Conservation (phyloP, 306 rosid species). For the Cucurbita maxima region DNA sequence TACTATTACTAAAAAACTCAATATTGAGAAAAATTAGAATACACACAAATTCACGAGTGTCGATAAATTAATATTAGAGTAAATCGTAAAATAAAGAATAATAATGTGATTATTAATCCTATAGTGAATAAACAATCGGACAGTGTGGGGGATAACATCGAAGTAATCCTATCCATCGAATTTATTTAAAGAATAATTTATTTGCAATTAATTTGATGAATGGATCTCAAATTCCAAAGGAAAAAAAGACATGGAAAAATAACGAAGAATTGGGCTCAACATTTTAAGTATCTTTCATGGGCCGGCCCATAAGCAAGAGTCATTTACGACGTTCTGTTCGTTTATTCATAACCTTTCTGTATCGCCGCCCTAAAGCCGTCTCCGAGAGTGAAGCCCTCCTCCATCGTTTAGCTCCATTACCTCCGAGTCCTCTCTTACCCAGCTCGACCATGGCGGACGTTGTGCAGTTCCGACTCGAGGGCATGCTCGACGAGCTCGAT, state of each 20-base stretch:
- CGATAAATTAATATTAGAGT: no score
- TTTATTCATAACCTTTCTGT: neutral
- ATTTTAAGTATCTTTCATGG: neutral
- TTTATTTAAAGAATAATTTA: no score
- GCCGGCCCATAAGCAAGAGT: neutral
- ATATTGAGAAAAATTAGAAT: no score
- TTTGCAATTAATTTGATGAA: neutral
- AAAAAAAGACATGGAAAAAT: neutral
- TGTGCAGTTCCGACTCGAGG: constrained; percentile 46
- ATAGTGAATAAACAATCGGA: no score
- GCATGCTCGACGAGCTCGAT: constrained; percentile 42
- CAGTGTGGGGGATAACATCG: no score
- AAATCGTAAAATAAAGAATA: no score
- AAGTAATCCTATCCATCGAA: no score
- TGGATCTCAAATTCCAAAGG: neutral
- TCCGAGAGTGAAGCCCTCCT: neutral
- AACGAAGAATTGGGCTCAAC: neutral
- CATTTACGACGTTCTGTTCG: neutral
- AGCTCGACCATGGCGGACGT: constrained; percentile 37
- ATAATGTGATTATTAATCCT: no score
- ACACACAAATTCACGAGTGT: no score
- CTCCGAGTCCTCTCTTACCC: neutral
- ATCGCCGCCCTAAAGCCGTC: neutral
- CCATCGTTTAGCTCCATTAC: neutral
- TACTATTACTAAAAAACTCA: no score